A percentile compares a stretch with the other conserved stretches of the same genome.
Conservation (phyloP, 805 yeast genomes). For the Starmerella lactis-condensi region DNA sequence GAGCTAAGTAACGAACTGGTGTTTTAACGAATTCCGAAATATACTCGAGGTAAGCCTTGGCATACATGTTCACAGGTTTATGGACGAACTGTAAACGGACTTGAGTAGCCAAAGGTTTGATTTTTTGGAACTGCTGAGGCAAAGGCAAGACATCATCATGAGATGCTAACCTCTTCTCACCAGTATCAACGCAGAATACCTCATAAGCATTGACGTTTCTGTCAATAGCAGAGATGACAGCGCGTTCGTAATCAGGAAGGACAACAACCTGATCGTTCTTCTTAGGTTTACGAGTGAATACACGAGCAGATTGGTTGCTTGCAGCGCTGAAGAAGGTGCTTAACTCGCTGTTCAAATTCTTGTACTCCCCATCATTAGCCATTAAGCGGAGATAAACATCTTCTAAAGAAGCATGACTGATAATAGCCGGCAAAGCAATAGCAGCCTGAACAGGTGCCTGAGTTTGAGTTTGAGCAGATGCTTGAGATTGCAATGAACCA, state of each 20-base stretch:
- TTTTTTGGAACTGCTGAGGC: slow-evolving; percentile 41
- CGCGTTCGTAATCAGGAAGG: slow-evolving; percentile 37
- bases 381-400: slow-evolving; percentile 16
- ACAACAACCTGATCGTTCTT: slow-evolving; percentile 39
- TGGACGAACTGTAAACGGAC: slow-evolving; percentile 31
- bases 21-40: slow-evolving; percentile 35
- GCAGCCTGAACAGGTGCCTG: slow-evolving; percentile 12
- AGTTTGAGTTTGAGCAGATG: slow-evolving; percentile 8
- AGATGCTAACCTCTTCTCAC: slow-evolving; percentile 33
- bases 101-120: slow-evolving; percentile 16
- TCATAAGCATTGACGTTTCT: slow-evolving; percentile 23
- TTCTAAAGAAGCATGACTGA: slow-evolving; percentile 18
- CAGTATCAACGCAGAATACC: slow-evolving; percentile 46
- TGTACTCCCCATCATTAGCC: slow-evolving; percentile 10
- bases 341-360: slow-evolving; percentile 16
- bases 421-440: slow-evolving; percentile 12
- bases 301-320: slow-evolving; percentile 17
- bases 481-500: too few species aligned
- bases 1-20: slow-evolving; percentile 33
- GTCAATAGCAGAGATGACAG: slow-evolving; percentile 32
- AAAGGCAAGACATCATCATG: slow-evolving; percentile 31
- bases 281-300: slow-evolving; percentile 26
- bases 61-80: slow-evolving; percentile 44
- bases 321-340: slow-evolving; percentile 20
- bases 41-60: slow-evolving; percentile 39